Conservation (phyloP, 306 rosid species). For the Trichosanthes cucumerina region DNA sequence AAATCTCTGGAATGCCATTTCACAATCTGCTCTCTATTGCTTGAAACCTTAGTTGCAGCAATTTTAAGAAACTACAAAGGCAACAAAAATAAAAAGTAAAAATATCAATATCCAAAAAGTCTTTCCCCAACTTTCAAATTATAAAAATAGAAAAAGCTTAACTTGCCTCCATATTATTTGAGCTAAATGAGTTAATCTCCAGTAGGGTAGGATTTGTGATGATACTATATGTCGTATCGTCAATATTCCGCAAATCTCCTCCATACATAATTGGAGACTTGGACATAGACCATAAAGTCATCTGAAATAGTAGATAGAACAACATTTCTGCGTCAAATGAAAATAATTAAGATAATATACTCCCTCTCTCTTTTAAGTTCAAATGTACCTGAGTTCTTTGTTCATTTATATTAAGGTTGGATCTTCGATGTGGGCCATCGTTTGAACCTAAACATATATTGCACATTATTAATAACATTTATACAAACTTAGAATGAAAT, state of each 20-base stretch:
- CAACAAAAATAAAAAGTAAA: constrained; percentile 7
- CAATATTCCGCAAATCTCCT: constrained; percentile 74
- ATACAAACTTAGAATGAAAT: background rate
- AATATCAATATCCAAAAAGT: constrained; percentile 1
- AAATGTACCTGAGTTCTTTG: constrained; percentile 72
- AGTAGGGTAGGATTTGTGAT: constrained; percentile 64
- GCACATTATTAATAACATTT: background rate
- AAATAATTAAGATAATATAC: background rate
- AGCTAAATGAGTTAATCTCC: constrained; percentile 65
- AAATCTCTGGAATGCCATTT: constrained; percentile 20
- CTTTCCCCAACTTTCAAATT: background rate
- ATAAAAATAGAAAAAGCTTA: constrained; percentile 5
- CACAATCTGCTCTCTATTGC: constrained; percentile 13
- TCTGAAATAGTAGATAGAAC: constrained; percentile 29
- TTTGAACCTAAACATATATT: constrained; percentile 46
- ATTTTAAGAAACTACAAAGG: constrained; percentile 55
- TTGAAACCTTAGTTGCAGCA: constrained; percentile 17
- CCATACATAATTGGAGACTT: constrained; percentile 98
- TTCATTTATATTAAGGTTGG: constrained; percentile 45
- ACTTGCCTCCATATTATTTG: constrained; percentile 76
- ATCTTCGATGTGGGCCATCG: constrained; percentile 67
- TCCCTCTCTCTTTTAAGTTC: background rate
- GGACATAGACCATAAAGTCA: constrained; percentile 85
- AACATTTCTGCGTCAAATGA: background rate
- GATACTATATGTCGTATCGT: constrained; percentile 32